Conservation (phyloP, 2,329 filamentous ascomycete species). For the Magnaporthiopsis rhizophila region DNA sequence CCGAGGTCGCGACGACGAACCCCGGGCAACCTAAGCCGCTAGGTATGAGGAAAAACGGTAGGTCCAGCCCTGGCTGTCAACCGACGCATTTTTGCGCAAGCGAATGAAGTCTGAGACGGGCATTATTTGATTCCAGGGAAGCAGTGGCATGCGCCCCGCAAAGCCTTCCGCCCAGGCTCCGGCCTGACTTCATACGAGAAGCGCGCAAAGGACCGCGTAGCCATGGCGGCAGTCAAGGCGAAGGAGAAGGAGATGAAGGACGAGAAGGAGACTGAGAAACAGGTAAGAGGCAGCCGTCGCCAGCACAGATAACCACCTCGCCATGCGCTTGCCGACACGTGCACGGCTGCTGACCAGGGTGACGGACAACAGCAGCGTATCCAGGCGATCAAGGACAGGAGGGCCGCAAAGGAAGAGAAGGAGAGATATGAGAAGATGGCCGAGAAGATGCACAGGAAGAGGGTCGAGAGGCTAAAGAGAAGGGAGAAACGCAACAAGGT, state of each 20-base stretch:
- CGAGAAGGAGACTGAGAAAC: constrained; percentile 82
- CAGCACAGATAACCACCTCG: background rate
- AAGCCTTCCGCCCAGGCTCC: constrained; percentile 73
- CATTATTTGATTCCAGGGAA: constrained; percentile 56
- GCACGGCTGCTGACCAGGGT: background rate
- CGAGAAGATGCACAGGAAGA: constrained; percentile 95
- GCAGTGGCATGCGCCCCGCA: constrained; percentile 82
- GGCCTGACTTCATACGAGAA: constrained; percentile 75
- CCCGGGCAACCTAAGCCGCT: constrained; percentile 28
- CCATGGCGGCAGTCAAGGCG: constrained; percentile 71
- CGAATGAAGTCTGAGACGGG: background rate
- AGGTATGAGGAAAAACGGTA: constrained; percentile 82
- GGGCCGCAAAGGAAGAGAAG: constrained; percentile 84
- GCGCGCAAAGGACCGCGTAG: constrained; percentile 61
- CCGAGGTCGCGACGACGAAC: constrained; percentile 23
- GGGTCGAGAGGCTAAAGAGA: constrained; percentile 85
- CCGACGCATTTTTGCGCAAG: background rate
- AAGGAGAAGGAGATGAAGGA: constrained; percentile 94
- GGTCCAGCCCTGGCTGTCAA: constrained; percentile 14
- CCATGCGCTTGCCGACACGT: background rate
- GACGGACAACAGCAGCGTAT: constrained; percentile 53
- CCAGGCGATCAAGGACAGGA: constrained; percentile 74
- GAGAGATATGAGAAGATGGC: constrained; percentile 90
- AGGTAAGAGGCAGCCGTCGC: constrained; percentile 47
- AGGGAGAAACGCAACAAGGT: constrained; percentile 95